A percentile compares a stretch with the other conserved stretches of the same genome.
These are phyloP conservation scores for Melampsora americana DNA, from an alignment of 1,284 basidiomycete genomes.

Conservation along the genomic window DNA sequence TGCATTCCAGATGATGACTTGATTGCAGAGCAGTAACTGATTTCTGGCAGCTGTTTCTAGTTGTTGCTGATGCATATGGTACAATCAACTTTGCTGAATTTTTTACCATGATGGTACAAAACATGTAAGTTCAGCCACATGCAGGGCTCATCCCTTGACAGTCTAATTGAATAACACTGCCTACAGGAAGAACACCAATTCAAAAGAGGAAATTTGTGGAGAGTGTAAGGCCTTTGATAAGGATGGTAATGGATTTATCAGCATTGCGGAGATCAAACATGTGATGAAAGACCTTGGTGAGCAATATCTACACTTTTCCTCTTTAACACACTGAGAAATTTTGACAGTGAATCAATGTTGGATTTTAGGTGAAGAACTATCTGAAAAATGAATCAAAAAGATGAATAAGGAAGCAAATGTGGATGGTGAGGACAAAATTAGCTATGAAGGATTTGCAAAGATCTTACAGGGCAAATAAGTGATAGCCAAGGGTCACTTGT, in stretches of 20 bases:
- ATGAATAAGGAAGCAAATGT: constrained; percentile 98
- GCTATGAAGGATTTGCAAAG: constrained; percentile 60
- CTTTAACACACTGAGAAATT: background rate
- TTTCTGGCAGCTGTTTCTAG: constrained; percentile 49
- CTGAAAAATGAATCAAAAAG: constrained; percentile 88
- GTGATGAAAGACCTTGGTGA: constrained; percentile 85
- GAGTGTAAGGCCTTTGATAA: constrained; percentile 69
- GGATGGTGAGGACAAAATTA: constrained; percentile 72
- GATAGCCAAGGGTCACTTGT: background rate
- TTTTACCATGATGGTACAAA: constrained; percentile 92
- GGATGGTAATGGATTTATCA: constrained; percentile 65
- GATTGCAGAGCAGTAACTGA: background rate
- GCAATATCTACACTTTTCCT: constrained; percentile 8
- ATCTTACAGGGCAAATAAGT: constrained; percentile 57
- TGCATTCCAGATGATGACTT: background rate
- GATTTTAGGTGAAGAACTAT: constrained; percentile 68
- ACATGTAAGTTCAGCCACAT: constrained; percentile 61
- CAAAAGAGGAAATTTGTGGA: constrained; percentile 66
- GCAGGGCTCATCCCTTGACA: background rate
- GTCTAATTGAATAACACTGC: background rate
- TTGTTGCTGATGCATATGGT: constrained; percentile 67
- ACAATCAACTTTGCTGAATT: constrained; percentile 92
- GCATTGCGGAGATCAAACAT: constrained; percentile 69
- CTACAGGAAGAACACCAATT: constrained; percentile 71
- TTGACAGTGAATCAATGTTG: background rate